Evolutionary conservation across 371 early-diverging fungal genomes (phyloP).

Genomic region (Mucor mucedo): DNA sequence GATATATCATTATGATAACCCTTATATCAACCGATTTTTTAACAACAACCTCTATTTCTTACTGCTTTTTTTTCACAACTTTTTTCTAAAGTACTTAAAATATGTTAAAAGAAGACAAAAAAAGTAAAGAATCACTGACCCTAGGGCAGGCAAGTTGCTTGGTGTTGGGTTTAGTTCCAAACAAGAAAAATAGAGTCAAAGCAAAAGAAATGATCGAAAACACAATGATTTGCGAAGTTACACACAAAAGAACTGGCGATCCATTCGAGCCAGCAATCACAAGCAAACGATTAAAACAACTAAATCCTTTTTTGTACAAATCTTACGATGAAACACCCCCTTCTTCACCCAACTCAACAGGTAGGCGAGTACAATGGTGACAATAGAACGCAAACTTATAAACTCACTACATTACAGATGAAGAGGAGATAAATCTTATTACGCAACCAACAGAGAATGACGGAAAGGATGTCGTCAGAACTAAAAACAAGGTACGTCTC

Average conservation of each 20-base stretch:
- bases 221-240: background rate
- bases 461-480: too few relatives aligned
- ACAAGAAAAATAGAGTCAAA: background rate
- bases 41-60: background rate
- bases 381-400: too few relatives aligned
- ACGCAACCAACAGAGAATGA: too few relatives aligned
- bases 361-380: too few relatives aligned
- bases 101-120: background rate
- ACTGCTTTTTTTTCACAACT: background rate
- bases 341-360: background rate
- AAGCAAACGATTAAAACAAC: background rate
- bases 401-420: background rate
- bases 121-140: background rate
- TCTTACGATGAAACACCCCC: background rate
- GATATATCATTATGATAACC: too few relatives aligned
- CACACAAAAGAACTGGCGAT: background rate
- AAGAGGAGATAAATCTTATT: background rate
- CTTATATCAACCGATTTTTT: too few relatives aligned
- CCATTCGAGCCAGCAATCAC: background rate
- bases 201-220: background rate
- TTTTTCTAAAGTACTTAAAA: background rate
- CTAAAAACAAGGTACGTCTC: too few relatives aligned
- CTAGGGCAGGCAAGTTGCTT: background rate
- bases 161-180: background rate
- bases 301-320: background rate